A percentile compares a stretch with the other conserved stretches of the same genome.
Conservation (phyloP, 768 basidiomycete species). For the Mycena kentingensis region DNA sequence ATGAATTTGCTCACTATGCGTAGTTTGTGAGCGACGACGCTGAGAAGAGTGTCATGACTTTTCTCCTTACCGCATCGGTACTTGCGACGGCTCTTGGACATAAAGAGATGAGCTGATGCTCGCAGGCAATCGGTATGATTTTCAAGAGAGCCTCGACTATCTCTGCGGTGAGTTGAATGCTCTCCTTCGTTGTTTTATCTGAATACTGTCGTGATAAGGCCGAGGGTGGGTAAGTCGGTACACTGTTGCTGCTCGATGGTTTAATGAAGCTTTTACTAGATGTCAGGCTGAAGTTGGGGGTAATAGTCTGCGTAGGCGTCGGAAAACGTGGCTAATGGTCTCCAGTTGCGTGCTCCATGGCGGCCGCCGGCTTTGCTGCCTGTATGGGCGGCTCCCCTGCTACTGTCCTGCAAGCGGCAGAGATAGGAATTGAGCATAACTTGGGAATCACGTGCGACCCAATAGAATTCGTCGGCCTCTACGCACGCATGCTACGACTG, state of each 20-base stretch:
- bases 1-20: slow-evolving; percentile 4
- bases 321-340: slow-evolving; percentile 3
- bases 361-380: slow-evolving; percentile 89
- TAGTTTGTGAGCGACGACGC: slow-evolving; percentile 91
- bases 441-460: slow-evolving; percentile 93
- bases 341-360: slow-evolving; percentile 93
- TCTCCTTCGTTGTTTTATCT: too few relatives aligned
- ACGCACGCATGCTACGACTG: background rate
- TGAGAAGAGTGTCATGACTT: slow-evolving; percentile 85
- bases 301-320: slow-evolving; percentile 33
- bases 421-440: slow-evolving; percentile 91
- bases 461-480: slow-evolving; percentile 60
- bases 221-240: too few relatives aligned
- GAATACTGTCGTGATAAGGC: too few relatives aligned
- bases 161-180: slow-evolving; percentile 97
- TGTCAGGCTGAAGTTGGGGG: slow-evolving; percentile 96
- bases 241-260: slow-evolving; percentile 93
- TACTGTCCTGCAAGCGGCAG: slow-evolving; percentile 67
- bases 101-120: background rate
- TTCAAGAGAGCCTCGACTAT: slow-evolving; percentile 48
- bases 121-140: background rate
- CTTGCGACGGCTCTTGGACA: slow-evolving; percentile 24
- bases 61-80: slow-evolving; percentile 86
- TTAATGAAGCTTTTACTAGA: too few relatives aligned
- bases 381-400: slow-evolving; percentile 78